Evolutionary conservation across 2,329 filamentous ascomycete species (phyloP).

Genomic region (Aspergillus novofumigatus): DNA sequence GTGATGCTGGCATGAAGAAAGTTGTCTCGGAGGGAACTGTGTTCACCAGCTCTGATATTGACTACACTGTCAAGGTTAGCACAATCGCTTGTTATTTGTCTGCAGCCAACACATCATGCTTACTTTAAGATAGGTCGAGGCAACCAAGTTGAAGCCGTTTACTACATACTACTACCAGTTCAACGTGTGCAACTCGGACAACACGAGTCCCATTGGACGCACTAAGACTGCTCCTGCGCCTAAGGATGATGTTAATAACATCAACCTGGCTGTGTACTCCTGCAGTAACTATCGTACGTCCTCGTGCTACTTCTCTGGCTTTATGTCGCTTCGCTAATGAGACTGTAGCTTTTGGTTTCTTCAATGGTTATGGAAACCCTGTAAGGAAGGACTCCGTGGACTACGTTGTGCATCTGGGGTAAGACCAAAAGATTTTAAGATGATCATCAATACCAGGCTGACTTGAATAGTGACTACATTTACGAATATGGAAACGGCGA

Average conservation of each 20-base stretch:
- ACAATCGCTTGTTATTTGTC: too few relatives aligned
- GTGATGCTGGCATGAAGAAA: conserved; percentile 40
- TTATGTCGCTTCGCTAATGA: background rate
- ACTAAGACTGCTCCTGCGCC: conserved; percentile 65
- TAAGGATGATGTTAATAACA: conserved; percentile 51
- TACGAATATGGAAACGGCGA: conserved; percentile 56
- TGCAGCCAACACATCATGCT: background rate
- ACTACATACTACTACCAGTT: conserved; percentile 66
- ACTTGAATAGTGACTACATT: conserved; percentile 54
- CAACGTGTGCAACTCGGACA: conserved; percentile 60
- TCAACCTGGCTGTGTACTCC: conserved; percentile 66
- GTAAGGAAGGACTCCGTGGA: conserved; percentile 58
- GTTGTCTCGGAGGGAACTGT: conserved; percentile 56
- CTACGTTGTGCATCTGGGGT: conserved; percentile 53
- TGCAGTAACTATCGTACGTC: conserved; percentile 62
- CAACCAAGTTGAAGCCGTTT: conserved; percentile 57
- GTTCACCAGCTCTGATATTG: conserved; percentile 69
- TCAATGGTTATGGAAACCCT: conserved; percentile 58
- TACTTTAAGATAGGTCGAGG: conserved; percentile 47
- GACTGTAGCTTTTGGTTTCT: conserved; percentile 50
- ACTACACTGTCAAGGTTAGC: conserved; percentile 66
- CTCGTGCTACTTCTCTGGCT: background rate
- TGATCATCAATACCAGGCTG: background rate
- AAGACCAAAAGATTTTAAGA: background rate
- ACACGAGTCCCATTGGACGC: conserved; percentile 58